Base-by-base conservation (phyloP, 345 rosid genomes). In the Lepidium aucheri region DNA sequence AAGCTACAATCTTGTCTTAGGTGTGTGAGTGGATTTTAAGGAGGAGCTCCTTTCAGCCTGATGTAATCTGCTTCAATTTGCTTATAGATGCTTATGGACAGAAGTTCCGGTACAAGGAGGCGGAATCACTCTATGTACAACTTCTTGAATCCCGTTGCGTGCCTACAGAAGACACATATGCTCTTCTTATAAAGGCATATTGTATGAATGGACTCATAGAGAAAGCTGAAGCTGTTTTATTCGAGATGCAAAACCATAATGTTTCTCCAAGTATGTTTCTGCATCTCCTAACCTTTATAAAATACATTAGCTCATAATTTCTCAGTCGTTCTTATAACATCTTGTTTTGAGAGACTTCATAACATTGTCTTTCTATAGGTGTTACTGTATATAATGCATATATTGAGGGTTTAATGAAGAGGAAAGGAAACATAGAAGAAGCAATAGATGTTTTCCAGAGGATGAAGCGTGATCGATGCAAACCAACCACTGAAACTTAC, bases 111-210 rank as follows among this genome's bases (percentile, higher is more conserved):
- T 66, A 73, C 75, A 78, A 83, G 76, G 86, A 89, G 68, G 93
- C 92, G 0, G 96, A 92, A 71, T 73, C 76, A 14, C 71, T 75
- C 7, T 92, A 89, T 73, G 78, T 89, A 52, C 84, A 84, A 44
- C 95, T 92, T 77, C 75, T 82, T 54, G 89, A 87, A 62, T 83
- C 93, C 10, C 85, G 79, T 50, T 89, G 96, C 26, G 73, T 87
- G 42, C 98, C 96, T 41, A 92, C 92, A 0, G 96, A 92, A 73
- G 91, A 89, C 53, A 92, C 98, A 44, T 92, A 89, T 43, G 95
- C 95, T 10, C 86, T 86, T 77, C 98, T 92, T 63, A 32, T 92
- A 14, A 92, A 82, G 64, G 86, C 92, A 17, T 92, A 86, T 64
- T 89, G 95, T 82, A 77, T 41, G 41, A 73, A 77, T 9, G 86